phyloP scores from a whole-genome alignment of 2,329 filamentous ascomycete genomes.

The Colletotrichum liaoningense region DNA sequence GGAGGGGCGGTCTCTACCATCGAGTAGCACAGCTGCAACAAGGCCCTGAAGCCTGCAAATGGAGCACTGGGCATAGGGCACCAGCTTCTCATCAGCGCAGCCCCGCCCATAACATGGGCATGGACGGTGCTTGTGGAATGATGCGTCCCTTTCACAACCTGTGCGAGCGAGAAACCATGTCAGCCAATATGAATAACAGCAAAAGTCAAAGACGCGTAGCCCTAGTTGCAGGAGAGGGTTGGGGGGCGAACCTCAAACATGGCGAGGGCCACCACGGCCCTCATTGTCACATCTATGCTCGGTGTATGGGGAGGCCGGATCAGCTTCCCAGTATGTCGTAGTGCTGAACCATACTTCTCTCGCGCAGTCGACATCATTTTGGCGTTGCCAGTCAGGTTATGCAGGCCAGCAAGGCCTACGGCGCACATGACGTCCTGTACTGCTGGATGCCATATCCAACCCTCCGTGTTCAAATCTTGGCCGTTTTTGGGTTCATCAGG shows the following conservation, averaged over 20 bases:
- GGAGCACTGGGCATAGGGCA: conserved; percentile 51
- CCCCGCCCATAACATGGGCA: conserved; percentile 69
- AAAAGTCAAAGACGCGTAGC: background rate
- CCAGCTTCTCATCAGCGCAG: conserved; percentile 65
- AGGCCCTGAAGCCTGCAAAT: conserved; percentile 60
- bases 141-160: conserved; percentile 60
- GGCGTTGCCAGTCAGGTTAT: conserved; percentile 61
- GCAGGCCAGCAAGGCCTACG: conserved; percentile 68
- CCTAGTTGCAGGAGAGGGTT: background rate
- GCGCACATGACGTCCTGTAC: conserved; percentile 65
- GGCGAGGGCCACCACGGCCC: conserved; percentile 67
- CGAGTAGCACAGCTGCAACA: conserved; percentile 67
- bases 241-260: conserved; percentile 66
- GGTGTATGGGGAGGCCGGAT: conserved; percentile 48
- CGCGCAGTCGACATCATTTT: conserved; percentile 59
- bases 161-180: conserved; percentile 7
- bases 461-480: conserved; percentile 49
- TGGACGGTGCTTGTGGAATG: conserved; percentile 62
- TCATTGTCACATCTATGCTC: conserved; percentile 58
- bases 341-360: conserved; percentile 64
- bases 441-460: conserved; percentile 52
- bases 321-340: conserved; percentile 58
- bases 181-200: conserved; percentile 31
- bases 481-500: conserved; percentile 59
- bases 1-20: conserved; percentile 53